Percentiles rank a stretch among this genome's conserved stretches.
These are phyloP conservation scores for Magnusiomyces fungicola DNA, from an alignment of 1,139 yeast genomes.

Conservation along the genomic window DNA sequence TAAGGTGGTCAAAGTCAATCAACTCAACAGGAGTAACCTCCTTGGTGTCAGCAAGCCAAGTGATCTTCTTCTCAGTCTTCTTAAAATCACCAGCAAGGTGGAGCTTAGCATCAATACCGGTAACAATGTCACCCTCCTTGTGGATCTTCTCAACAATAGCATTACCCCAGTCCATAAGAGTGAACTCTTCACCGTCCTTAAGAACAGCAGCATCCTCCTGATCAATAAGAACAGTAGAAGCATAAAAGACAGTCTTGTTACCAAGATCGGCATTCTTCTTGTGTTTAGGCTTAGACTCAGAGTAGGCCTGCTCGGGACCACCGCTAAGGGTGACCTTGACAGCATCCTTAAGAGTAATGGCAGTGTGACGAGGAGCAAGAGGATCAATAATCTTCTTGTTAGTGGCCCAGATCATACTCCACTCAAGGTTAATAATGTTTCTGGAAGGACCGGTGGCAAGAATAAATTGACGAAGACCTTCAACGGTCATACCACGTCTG, in stretches of 20 bases:
- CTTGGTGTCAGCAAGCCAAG: constrained; percentile 84
- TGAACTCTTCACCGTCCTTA: constrained; percentile 70
- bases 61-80: constrained; percentile 89
- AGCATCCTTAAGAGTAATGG: constrained; percentile 53
- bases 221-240: constrained; percentile 64
- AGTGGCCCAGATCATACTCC: constrained; percentile 95
- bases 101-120: constrained; percentile 66
- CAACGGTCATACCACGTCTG: constrained; percentile 98
- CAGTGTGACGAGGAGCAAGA: constrained; percentile 89
- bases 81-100: constrained; percentile 96
- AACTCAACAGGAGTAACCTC: constrained; percentile 66
- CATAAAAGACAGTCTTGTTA: constrained; percentile 64
- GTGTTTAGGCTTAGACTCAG: constrained; percentile 83
- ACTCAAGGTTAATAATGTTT: constrained; percentile 90
- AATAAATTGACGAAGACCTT: constrained; percentile 88
- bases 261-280: constrained; percentile 95
- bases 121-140: constrained; percentile 48
- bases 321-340: constrained; percentile 45
- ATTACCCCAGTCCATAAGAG: constrained; percentile 99
- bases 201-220: constrained; percentile 80
- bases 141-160: constrained; percentile 67
- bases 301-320: constrained; percentile 53
- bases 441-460: constrained; percentile 95
- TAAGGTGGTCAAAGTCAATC: constrained; percentile 90
- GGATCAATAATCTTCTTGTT: constrained; percentile 97